Evolutionary conservation across 2,329 filamentous ascomycete species (phyloP).

Genomic region (Madurella fahalii): DNA sequence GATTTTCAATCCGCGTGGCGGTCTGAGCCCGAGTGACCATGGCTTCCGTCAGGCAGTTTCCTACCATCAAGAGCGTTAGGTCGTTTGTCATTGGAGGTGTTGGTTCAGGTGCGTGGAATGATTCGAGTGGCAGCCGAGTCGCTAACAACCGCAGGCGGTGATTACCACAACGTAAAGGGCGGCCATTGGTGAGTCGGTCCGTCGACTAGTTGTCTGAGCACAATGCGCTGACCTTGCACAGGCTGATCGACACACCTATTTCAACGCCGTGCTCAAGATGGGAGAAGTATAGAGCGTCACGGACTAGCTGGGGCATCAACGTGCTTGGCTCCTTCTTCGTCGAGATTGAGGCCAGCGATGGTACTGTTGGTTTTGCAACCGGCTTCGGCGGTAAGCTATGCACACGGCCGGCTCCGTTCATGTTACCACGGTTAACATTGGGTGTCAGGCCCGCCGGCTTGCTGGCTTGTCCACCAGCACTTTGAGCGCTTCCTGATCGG

Average conservation of each 20-base stretch:
- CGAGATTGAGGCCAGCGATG: slow-evolving; percentile 83
- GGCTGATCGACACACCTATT: slow-evolving; percentile 88
- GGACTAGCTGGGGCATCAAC: slow-evolving; percentile 94
- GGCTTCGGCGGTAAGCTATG: slow-evolving; percentile 69
- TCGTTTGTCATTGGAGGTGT: slow-evolving; percentile 68
- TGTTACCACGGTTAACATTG: slow-evolving; percentile 9
- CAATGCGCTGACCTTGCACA: slow-evolving; percentile 42
- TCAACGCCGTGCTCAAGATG: slow-evolving; percentile 89
- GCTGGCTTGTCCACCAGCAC: slow-evolving; percentile 90
- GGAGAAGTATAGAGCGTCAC: slow-evolving; percentile 80
- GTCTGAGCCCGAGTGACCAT: slow-evolving; percentile 30
- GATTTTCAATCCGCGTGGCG: neutral
- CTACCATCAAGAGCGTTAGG: slow-evolving; percentile 70
- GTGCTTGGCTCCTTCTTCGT: slow-evolving; percentile 89
- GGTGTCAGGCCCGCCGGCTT: slow-evolving; percentile 69
- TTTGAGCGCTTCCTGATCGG: slow-evolving; percentile 89
- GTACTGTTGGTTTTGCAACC: slow-evolving; percentile 89
- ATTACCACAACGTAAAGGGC: slow-evolving; percentile 88
- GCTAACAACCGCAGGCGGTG: slow-evolving; percentile 53
- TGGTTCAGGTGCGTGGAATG: slow-evolving; percentile 43
- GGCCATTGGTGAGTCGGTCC: slow-evolving; percentile 56
- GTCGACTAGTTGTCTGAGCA: too few species aligned
- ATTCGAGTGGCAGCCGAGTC: neutral
- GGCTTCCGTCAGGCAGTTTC: slow-evolving; percentile 56
- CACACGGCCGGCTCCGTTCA: neutral